Evolutionary conservation across 768 basidiomycete species (phyloP), one percentile per base, ranked within the genome.

Genomic region (Kwoniella europaea): DNA sequence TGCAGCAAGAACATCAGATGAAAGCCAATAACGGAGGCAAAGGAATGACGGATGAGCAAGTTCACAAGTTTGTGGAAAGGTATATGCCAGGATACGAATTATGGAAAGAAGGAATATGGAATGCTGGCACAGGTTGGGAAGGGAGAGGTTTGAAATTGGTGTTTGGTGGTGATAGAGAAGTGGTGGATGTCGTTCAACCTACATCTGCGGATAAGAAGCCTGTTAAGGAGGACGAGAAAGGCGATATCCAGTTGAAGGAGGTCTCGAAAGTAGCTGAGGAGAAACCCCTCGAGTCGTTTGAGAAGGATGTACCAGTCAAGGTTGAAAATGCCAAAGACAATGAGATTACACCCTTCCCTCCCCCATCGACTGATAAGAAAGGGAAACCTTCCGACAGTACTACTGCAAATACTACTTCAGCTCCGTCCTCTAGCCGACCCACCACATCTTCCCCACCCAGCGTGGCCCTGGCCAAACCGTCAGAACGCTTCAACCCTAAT

Each of bases 61-160:
- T 90, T 74, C 89, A 90, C 75, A 80, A 35, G 46, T 96, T 96
- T 80, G 89, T 95, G 10, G 92, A 94, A 83, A 89, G 95, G 9
- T 98, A 97, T 83, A 94, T 98, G 75, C 95, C 95, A 0, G 93
- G 92, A 1, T 98, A 97, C 79, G 89, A 96, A 70, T 91, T 96
- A 80, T 98, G 92, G 80, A 89, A 87, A 3, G 88, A 88, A 22
- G 88, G 90, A 12, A 84, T 91, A n/a, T 65, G 67, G 62, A 68
- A 63, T 10, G 68, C 52, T 13, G 65, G 58, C 0, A 68, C 64
- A 20, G 61, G 70, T 2, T 78, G 77, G 77, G 55, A 50, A 46
- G 74, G 77, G 15, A 71, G 58, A 46, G 74, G 74, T 0, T 44
- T 78, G 71, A 67, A 68, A 56, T 41, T 78, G 35, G 35, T 29